Evolutionary conservation across 2,329 filamentous ascomycete species (phyloP).

Genomic region (Cytospora paraplurivora): DNA sequence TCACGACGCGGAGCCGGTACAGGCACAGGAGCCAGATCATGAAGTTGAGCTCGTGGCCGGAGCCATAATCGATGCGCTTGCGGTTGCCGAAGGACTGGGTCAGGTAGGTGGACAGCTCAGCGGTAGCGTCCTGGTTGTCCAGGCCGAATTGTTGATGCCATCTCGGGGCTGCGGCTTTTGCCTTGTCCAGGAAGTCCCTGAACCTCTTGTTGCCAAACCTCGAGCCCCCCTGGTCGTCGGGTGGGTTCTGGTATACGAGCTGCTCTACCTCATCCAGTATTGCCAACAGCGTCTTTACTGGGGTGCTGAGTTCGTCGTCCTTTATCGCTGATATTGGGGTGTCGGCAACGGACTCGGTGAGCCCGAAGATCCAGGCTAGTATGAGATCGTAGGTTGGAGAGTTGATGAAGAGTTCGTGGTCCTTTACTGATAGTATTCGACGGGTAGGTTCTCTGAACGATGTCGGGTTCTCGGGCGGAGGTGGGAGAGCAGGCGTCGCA

Average conservation of each 20-base stretch:
- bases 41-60: constrained; percentile 97
- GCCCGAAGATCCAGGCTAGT: constrained; percentile 79
- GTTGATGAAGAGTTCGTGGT: constrained; percentile 78
- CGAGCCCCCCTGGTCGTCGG: constrained; percentile 83
- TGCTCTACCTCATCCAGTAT: constrained; percentile 71
- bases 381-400: constrained; percentile 78
- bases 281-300: constrained; percentile 64
- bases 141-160: constrained; percentile 70
- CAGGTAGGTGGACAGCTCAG: constrained; percentile 80
- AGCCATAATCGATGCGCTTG: constrained; percentile 91
- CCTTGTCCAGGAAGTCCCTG: constrained; percentile 73
- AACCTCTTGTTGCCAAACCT: constrained; percentile 96
- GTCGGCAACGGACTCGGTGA: constrained; percentile 79
- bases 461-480: constrained; percentile 62
- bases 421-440: constrained; percentile 77
- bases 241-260: constrained; percentile 70
- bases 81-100: constrained; percentile 83
- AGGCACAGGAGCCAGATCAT: constrained; percentile 95
- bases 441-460: constrained; percentile 69
- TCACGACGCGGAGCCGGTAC: constrained; percentile 72
- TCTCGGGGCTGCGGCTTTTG: constrained; percentile 54
- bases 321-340: constrained; percentile 65
- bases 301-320: constrained; percentile 57
- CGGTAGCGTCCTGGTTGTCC: constrained; percentile 53
- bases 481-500: constrained; percentile 71